Conservation (phyloP, 306 rosid genomes). For the Vicia faba region DNA sequence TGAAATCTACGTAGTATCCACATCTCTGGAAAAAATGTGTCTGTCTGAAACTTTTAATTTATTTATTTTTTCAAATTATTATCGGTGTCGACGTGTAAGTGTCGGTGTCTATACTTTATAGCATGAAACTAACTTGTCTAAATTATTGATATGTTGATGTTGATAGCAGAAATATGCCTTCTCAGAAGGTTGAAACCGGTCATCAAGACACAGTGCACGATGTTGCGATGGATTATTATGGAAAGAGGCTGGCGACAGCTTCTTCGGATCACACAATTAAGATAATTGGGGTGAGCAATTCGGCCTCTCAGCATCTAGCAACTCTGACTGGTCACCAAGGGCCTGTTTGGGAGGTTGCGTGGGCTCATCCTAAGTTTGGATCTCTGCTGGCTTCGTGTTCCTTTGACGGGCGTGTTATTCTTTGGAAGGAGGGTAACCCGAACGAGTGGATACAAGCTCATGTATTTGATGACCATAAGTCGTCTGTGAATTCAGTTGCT, state of each 20-base stretch:
- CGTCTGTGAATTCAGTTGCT: conserved; percentile 77
- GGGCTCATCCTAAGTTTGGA: conserved; percentile 92
- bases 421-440: conserved; percentile 89
- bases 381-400: conserved; percentile 78
- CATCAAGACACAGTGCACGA: conserved; percentile 78
- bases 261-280: conserved; percentile 83
- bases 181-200: conserved; percentile 78
- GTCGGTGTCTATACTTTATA: too few species aligned
- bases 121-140: conserved; percentile 22
- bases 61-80: too few species aligned
- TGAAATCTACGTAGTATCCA: too few species aligned
- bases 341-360: conserved; percentile 77
- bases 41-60: too few species aligned
- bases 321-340: conserved; percentile 81
- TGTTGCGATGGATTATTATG: conserved; percentile 84
- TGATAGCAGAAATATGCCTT: conserved; percentile 61
- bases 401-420: conserved; percentile 67
- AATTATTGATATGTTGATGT: conserved; percentile 26
- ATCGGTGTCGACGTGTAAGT: too few species aligned
- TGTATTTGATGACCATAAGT: conserved; percentile 70
- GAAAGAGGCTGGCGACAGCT: conserved; percentile 81
- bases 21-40: too few species aligned
- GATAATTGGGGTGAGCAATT: conserved; percentile 78
- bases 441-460: conserved; percentile 79
- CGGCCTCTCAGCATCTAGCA: conserved; percentile 74